These are phyloP conservation scores for Polyporus arcularius DNA, from an alignment of 768 basidiomycete genomes.

Conservation along the genomic window DNA sequence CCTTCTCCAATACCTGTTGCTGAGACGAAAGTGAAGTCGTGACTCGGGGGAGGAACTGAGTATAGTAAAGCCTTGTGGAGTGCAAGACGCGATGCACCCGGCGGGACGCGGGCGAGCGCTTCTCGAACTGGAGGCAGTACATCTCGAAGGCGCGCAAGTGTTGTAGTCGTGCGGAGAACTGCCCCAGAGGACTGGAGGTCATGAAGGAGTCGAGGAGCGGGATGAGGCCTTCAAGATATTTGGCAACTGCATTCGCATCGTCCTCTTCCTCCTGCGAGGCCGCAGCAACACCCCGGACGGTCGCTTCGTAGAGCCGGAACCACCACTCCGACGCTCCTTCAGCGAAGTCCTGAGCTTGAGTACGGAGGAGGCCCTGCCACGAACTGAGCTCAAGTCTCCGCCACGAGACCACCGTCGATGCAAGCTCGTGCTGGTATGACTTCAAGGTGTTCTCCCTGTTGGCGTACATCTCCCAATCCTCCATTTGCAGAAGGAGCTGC, in stretches of 20 bases:
- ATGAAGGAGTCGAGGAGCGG: constrained; percentile 84
- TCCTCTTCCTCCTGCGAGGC: constrained; percentile 42
- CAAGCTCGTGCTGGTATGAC: constrained; percentile 62
- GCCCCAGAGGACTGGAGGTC: constrained; percentile 75
- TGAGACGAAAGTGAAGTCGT: constrained; percentile 52
- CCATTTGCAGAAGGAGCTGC: constrained; percentile 79
- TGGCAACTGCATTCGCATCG: constrained; percentile 34
- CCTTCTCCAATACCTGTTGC: constrained; percentile 68
- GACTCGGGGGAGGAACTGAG: constrained; percentile 56
- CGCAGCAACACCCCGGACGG: constrained; percentile 61
- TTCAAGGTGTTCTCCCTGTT: constrained; percentile 86
- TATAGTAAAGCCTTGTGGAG: constrained; percentile 62
- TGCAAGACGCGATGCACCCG: constrained; percentile 61
- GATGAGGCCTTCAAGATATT: constrained; percentile 66
- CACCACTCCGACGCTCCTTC: constrained; percentile 71
- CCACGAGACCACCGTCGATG: constrained; percentile 83
- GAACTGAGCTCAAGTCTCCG: constrained; percentile 84
- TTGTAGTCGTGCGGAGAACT: constrained; percentile 67
- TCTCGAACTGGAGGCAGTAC: constrained; percentile 43
- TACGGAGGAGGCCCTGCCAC: constrained; percentile 80
- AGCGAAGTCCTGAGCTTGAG: constrained; percentile 55
- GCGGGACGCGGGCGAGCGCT: not conserved
- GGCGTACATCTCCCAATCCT: constrained; percentile 98
- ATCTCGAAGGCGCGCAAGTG: constrained; percentile 68
- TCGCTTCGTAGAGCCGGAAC: constrained; percentile 85